Evolutionary conservation across 495 filamentous ascomycete genomes (phyloP).

Genomic region (Daldinia concentrica): DNA sequence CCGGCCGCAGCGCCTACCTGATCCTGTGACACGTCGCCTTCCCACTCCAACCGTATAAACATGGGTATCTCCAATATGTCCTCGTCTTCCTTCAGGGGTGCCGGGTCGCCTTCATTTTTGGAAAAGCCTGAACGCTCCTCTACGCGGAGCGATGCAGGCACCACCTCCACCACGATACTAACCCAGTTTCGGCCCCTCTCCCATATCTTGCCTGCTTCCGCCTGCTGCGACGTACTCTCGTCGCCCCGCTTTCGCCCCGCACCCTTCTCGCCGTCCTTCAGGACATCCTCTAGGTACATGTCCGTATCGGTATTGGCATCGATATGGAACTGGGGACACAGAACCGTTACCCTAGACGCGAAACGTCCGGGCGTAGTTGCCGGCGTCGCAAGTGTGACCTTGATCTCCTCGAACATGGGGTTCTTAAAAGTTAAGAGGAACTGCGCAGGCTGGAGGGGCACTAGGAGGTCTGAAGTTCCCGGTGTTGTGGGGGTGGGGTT

Average conservation of each 20-base stretch:
- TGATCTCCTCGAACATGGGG: conserved; percentile 89
- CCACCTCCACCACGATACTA: conserved; percentile 87
- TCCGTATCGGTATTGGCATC: conserved; percentile 89
- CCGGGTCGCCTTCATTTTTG: conserved; percentile 32
- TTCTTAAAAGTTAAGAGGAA: conserved; percentile 90
- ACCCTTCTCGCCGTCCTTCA: conserved; percentile 60
- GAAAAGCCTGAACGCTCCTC: conserved; percentile 14
- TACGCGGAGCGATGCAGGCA: conserved; percentile 69
- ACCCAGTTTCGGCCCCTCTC: conserved; percentile 96
- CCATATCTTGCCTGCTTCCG: conserved; percentile 95
- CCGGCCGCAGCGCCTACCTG: conserved; percentile 57
- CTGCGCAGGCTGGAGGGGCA: conserved; percentile 76
- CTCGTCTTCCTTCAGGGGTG: conserved; percentile 72
- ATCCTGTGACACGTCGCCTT: conserved; percentile 77
- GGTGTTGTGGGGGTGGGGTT: conserved; percentile 11
- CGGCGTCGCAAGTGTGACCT: conserved; percentile 87
- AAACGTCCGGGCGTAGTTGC: conserved; percentile 80
- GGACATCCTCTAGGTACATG: conserved; percentile 83
- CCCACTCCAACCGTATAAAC: conserved; percentile 92
- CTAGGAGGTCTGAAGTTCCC: conserved; percentile 52
- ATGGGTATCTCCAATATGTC: conserved; percentile 95
- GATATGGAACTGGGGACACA: conserved; percentile 94
- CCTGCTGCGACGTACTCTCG: conserved; percentile 61
- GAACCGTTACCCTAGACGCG: conserved; percentile 82
- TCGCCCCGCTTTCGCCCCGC: conserved; percentile 46